Evolutionary conservation across 2,329 filamentous ascomycete genomes (phyloP), one percentile per base, ranked within the genome.

Genomic region (Colletotrichum tamarilloi): DNA sequence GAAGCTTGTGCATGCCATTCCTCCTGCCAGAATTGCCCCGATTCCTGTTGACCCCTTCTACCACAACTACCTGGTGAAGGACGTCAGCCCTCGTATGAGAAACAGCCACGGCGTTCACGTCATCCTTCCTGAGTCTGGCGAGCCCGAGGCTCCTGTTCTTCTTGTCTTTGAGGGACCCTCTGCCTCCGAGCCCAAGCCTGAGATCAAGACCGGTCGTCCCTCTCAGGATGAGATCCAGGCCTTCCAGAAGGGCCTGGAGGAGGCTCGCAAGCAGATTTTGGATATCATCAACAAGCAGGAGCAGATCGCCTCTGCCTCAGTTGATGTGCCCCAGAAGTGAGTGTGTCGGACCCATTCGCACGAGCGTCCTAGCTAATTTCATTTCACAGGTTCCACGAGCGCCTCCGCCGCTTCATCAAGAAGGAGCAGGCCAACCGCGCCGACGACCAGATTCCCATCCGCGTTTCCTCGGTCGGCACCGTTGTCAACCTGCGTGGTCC

Each of bases 401-500:
- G 88, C 76, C 87, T 92, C 42, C 85, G 87, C 52, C 88, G 86
- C 65, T 93, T 90, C 81, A 92, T 92, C 79, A 89, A 90, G 82
- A 88, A 88, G 77, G 90, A 93, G 80, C 90, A 92, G 77, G 87
- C 90, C 77, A 86, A 82, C 53, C 87, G 88, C 65, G 81, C 85
- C n/a, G 81, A 85, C 32, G 87, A 89, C 74, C 85, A 91, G 77
- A 91, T 92, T 38, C 90, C 89, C 42, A 84, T 92, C 28, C 85
- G 90, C 22, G 90, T 92, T 62, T 88, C 86, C 66, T 89, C 88
- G 77, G 82, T 87, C 64, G 89, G 90, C 77, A 89, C 89, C 1
- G 88, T 87, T 2, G 88, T 96, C 73, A 92, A 90, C 57, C 89
- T 98, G 73, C 93, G 94, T 73, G 96, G 96, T 26, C 95, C 95